phyloP scores from a whole-genome alignment of 768 basidiomycete species.

The Macrolepiota dolichaula region DNA sequence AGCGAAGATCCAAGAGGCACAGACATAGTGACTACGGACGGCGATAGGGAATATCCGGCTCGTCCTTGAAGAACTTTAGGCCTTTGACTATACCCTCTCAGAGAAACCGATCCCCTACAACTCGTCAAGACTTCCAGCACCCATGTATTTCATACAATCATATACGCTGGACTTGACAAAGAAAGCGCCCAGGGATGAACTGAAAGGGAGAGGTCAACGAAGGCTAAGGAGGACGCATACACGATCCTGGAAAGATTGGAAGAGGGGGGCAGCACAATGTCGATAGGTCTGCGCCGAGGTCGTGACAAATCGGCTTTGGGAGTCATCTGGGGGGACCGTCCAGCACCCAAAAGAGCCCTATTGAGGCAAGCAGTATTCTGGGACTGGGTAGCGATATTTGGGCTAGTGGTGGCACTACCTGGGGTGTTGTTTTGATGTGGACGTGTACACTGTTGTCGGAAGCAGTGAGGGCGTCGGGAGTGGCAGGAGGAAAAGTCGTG shows the following conservation, averaged over 20 bases:
- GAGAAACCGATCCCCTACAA: constrained; percentile 59
- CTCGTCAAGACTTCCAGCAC: constrained; percentile 93
- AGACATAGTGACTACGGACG: constrained; percentile 24
- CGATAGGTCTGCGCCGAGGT: constrained; percentile 13
- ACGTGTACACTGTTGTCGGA: not conserved
- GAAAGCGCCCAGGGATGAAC: constrained; percentile 66
- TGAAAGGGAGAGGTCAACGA: not conserved
- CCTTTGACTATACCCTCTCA: constrained; percentile 88
- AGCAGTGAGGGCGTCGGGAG: not conserved
- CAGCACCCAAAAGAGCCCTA: constrained; percentile 41
- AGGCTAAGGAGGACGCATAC: constrained; percentile 44
- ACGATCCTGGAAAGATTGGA: constrained; percentile 92
- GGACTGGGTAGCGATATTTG: not conserved
- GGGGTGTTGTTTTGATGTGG: not conserved
- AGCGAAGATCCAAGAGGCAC: not conserved
- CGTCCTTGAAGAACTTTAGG: constrained; percentile 92
- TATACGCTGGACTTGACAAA: constrained; percentile 99
- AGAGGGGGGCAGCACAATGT: constrained; percentile 78
- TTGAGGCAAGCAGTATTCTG: constrained; percentile 2
- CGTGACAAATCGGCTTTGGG: not conserved
- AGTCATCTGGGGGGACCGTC: constrained; percentile 27
- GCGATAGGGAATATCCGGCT: constrained; percentile 74
- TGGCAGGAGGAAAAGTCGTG: not conserved
- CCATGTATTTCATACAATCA: constrained; percentile 99
- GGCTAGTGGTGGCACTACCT: not conserved